Percentiles rank a stretch among this genome's conserved stretches.
These are phyloP conservation scores for Penicillium alfredii DNA, from an alignment of 495 filamentous ascomycete genomes.

Conservation along the genomic window DNA sequence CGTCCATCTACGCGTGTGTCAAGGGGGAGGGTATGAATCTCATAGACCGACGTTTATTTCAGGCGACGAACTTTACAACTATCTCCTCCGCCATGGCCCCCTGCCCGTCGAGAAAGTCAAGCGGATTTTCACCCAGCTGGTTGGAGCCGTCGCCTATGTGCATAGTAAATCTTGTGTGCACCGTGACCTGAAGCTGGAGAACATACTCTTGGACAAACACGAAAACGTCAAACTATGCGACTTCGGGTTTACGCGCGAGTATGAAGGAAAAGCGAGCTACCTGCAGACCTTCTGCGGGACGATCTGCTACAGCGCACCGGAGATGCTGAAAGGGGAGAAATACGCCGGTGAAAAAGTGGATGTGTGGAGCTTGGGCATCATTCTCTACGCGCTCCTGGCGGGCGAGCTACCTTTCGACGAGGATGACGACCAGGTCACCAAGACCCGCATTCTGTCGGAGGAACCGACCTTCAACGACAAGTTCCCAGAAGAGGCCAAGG, in stretches of 20 bases:
- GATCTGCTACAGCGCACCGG: slow-evolving; percentile 93
- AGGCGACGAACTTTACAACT: slow-evolving; percentile 97
- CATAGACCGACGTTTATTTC: slow-evolving; percentile 5
- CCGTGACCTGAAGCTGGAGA: slow-evolving; percentile 93
- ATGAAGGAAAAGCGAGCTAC: slow-evolving; percentile 91
- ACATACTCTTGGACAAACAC: slow-evolving; percentile 93
- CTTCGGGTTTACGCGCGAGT: slow-evolving; percentile 96
- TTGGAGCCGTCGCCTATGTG: slow-evolving; percentile 92
- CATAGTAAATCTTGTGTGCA: slow-evolving; percentile 95
- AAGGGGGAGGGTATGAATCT: neutral
- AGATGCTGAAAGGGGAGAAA: slow-evolving; percentile 98
- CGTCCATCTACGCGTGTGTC: slow-evolving; percentile 12
- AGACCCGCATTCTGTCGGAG: slow-evolving; percentile 72
- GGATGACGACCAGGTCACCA: slow-evolving; percentile 80
- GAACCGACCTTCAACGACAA: slow-evolving; percentile 81
- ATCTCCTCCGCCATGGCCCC: slow-evolving; percentile 79
- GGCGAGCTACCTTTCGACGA: slow-evolving; percentile 97
- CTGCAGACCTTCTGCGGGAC: slow-evolving; percentile 97
- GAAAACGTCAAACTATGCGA: slow-evolving; percentile 99
- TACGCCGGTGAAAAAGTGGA: slow-evolving; percentile 97
- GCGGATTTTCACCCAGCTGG: slow-evolving; percentile 91
- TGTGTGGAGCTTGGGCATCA: slow-evolving; percentile 96
- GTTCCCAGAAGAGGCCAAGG: slow-evolving; percentile 68
- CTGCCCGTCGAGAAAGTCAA: slow-evolving; percentile 85
- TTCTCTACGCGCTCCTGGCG: slow-evolving; percentile 84